Evolutionary conservation across 768 basidiomycete genomes (phyloP).

Genomic region (Holtermanniella nyarrowii): DNA sequence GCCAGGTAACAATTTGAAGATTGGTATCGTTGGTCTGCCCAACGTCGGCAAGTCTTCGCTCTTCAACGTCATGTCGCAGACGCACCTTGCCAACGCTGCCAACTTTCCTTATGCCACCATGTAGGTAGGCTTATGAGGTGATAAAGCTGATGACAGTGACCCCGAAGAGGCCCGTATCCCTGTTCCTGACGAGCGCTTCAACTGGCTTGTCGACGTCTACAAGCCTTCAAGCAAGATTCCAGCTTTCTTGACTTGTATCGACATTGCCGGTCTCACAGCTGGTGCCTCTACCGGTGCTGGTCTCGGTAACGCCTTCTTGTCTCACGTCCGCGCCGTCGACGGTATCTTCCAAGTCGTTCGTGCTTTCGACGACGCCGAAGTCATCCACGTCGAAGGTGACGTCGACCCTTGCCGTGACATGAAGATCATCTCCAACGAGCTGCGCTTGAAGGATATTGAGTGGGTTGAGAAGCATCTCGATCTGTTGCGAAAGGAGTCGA

Average conservation of each 20-base stretch:
- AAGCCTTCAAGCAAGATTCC: slow-evolving; percentile 81
- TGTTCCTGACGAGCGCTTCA: slow-evolving; percentile 86
- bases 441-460: slow-evolving; percentile 93
- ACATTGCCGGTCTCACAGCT: slow-evolving; percentile 96
- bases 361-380: slow-evolving; percentile 98
- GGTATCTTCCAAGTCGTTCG: slow-evolving; percentile 98
- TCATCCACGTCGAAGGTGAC: slow-evolving; percentile 97
- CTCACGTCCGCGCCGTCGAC: slow-evolving; percentile 94
- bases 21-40: slow-evolving; percentile 94
- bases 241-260: slow-evolving; percentile 92
- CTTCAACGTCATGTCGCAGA: slow-evolving; percentile 79
- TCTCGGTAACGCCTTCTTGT: slow-evolving; percentile 93
- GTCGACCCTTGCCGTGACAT: slow-evolving; percentile 93
- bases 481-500: slow-evolving; percentile 58
- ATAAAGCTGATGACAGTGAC: slow-evolving; percentile 51
- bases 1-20: slow-evolving; percentile 85
- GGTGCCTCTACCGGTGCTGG: slow-evolving; percentile 97
- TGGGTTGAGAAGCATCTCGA: slow-evolving; percentile 94
- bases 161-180: slow-evolving; percentile 86
- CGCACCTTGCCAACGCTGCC: slow-evolving; percentile 84
- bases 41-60: slow-evolving; percentile 99
- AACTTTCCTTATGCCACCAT: slow-evolving; percentile 77
- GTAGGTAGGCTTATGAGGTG: slow-evolving; percentile 8
- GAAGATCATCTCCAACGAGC: slow-evolving; percentile 90
- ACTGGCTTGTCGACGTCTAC: slow-evolving; percentile 84